These are phyloP conservation scores for Paecilomyces sp. DNA, from an alignment of 2,329 filamentous ascomycete species.

Conservation along the genomic window DNA sequence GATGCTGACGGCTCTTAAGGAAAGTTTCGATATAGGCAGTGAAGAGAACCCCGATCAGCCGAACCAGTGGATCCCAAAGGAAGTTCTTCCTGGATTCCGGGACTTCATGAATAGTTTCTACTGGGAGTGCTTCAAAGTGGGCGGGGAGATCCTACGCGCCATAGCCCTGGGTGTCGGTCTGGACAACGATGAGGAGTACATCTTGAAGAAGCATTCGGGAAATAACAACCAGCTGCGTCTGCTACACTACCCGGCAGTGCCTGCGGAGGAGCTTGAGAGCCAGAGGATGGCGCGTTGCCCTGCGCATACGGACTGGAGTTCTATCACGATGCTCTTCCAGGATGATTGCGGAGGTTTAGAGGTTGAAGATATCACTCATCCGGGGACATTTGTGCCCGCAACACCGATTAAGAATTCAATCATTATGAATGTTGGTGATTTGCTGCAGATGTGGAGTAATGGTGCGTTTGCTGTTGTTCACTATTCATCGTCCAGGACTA, in stretches of 20 bases:
- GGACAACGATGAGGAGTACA: slow-evolving; percentile 33
- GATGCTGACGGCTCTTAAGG: slow-evolving; percentile 22
- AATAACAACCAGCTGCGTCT: slow-evolving; percentile 55
- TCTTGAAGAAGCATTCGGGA: slow-evolving; percentile 46
- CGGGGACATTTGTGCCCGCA: slow-evolving; percentile 36
- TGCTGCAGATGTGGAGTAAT: slow-evolving; percentile 46
- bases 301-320: slow-evolving; percentile 49
- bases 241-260: slow-evolving; percentile 51
- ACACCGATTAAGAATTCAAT: slow-evolving; percentile 34
- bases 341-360: slow-evolving; percentile 47
- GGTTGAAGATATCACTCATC: slow-evolving; percentile 36
- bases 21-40: slow-evolving; percentile 48
- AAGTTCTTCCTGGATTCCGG: slow-evolving; percentile 40
- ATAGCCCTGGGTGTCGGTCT: slow-evolving; percentile 44
- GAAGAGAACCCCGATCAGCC: slow-evolving; percentile 39
- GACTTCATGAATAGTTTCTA: slow-evolving; percentile 45
- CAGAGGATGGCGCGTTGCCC: slow-evolving; percentile 42
- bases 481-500: background rate
- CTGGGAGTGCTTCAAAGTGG: slow-evolving; percentile 39
- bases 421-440: slow-evolving; percentile 45
- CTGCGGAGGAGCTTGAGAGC: slow-evolving; percentile 36
- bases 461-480: slow-evolving; percentile 20
- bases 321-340: slow-evolving; percentile 50
- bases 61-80: slow-evolving; percentile 44
- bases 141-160: slow-evolving; percentile 37